phyloP scores from a whole-genome alignment of 2,329 filamentous ascomycete species.

The Bipolaris oryzae region DNA sequence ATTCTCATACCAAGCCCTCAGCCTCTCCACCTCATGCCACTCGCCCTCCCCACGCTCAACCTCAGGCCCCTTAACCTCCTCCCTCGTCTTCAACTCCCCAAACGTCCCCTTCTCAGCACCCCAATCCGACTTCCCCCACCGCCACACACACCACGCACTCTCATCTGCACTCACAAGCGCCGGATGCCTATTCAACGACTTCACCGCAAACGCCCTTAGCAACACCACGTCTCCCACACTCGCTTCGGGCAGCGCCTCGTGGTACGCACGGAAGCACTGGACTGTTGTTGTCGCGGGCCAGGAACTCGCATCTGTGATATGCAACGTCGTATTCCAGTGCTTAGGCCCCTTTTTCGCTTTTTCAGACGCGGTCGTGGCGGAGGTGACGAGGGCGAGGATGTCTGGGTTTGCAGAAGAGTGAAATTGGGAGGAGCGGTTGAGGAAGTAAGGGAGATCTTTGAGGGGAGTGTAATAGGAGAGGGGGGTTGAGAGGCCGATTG shows the following conservation, averaged over 20 bases:
- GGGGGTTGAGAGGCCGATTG: slow-evolving; percentile 49
- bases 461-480: slow-evolving; percentile 56
- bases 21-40: slow-evolving; percentile 47
- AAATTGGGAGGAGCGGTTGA: slow-evolving; percentile 49
- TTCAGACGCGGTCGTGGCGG: slow-evolving; percentile 38
- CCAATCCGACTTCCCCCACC: slow-evolving; percentile 42
- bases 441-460: slow-evolving; percentile 45
- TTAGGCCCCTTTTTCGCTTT: slow-evolving; percentile 51
- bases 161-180: slow-evolving; percentile 50
- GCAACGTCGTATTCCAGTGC: slow-evolving; percentile 53
- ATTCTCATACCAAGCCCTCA: slow-evolving; percentile 50
- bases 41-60: slow-evolving; percentile 56
- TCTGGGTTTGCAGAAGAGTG: slow-evolving; percentile 49
- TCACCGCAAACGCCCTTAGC: slow-evolving; percentile 52
- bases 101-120: slow-evolving; percentile 33
- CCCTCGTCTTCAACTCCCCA: slow-evolving; percentile 40
- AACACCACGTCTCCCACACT: slow-evolving; percentile 53
- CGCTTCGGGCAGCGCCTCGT: slow-evolving; percentile 49
- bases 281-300: slow-evolving; percentile 40
- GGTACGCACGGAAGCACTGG: slow-evolving; percentile 54
- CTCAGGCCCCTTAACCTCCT: slow-evolving; percentile 54
- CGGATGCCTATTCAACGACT: slow-evolving; percentile 45
- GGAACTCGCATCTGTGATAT: slow-evolving; percentile 49
- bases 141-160: slow-evolving; percentile 57
- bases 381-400: slow-evolving; percentile 52